Base-by-base conservation (phyloP, 208 protist genomes). In the Tritrichomonas musculus region DNA sequence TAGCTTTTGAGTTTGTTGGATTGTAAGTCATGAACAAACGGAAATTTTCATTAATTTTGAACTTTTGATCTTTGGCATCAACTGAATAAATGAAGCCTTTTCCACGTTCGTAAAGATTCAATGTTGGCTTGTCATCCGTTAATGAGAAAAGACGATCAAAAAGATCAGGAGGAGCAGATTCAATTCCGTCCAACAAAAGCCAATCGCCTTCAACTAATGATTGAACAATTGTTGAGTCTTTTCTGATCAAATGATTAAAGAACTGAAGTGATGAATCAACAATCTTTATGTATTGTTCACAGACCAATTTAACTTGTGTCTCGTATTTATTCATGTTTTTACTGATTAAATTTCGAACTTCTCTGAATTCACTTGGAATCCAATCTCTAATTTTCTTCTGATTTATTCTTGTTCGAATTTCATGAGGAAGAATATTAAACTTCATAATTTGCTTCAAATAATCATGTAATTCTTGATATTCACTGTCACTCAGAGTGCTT, bases 21-120 rank as follows among this genome's bases (percentile, higher is more conserved):
- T 93, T 93, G 22, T 75, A 93, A n/a, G 92, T 93, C 69, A 80
- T 80, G n/a, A 93, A 69, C 17, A 93, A 50, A 55, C 92, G 33
- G n/a, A 82, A 93, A 33, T 93, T 39, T 27, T 93, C 30, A 93
- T 93, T 0, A 64, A 57, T 57, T 17, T 53, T 44, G 1, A 4
- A 11, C 0, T 49, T 60, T 1, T 20, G 30, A 17, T 82, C 30
- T 53, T 13, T 33, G 11, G 11, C 8, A 33, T 64, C 30, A 8
- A n/a, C 30, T 5, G 80, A 65, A 30, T 33, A 92, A n/a, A 39
- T n/a, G 27, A 36, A 64, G 3, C 80, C 80, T 92, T 92, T 64
- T 55, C 92, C 69, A 5, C 47, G 53, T 93, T 93, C 92, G 17
- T 93, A 93, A 4, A 93, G 4, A 41, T 93, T 93, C 0, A 93